A percentile compares a stretch with the other conserved stretches of the same genome.
These are phyloP conservation scores for Termitomyces sp. DNA, from an alignment of 768 basidiomycete genomes.

Conservation along the genomic window DNA sequence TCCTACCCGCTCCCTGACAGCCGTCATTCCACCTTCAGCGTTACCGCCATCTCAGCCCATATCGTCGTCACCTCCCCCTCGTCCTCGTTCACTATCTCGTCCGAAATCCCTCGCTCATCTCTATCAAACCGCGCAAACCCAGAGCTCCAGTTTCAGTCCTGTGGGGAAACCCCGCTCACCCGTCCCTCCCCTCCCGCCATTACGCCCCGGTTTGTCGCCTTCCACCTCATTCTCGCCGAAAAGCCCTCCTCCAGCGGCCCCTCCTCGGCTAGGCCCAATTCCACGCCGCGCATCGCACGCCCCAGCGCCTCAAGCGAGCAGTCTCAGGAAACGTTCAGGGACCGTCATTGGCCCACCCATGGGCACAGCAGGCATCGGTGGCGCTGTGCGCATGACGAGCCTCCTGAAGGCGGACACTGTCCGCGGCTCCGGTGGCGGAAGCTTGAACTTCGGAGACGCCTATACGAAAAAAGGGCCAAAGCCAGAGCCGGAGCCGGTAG, in stretches of 20 bases:
- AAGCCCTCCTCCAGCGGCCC: background rate
- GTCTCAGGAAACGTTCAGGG: constrained; percentile 27
- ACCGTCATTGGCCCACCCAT: constrained; percentile 23
- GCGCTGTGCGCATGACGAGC: constrained; percentile 17
- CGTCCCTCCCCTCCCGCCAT: constrained; percentile 2
- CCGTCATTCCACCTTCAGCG: constrained; percentile 6
- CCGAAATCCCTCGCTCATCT: constrained; percentile 15
- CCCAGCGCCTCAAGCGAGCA: constrained; percentile 20
- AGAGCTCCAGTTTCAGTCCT: constrained; percentile 19
- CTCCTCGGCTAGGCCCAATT: constrained; percentile 15
- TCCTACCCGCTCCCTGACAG: constrained; percentile 6
- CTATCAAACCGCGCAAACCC: constrained; percentile 11
- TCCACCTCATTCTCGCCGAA: constrained; percentile 3
- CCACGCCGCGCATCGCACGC: constrained; percentile 22
- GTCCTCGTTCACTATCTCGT: constrained; percentile 6
- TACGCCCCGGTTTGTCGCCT: constrained; percentile 2
- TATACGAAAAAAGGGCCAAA: constrained; percentile 3
- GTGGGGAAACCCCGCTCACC: constrained; percentile 8
- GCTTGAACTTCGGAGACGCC: constrained; percentile 19
- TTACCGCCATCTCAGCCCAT: background rate
- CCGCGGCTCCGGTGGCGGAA: constrained; percentile 18
- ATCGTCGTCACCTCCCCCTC: background rate
- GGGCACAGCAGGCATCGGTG: constrained; percentile 17
- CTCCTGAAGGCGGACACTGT: constrained; percentile 10
- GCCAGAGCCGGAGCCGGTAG: constrained; percentile 10